These are phyloP conservation scores for Scalesia atractyloides DNA, from an alignment of 129 eudicot species.

Conservation along the genomic window DNA sequence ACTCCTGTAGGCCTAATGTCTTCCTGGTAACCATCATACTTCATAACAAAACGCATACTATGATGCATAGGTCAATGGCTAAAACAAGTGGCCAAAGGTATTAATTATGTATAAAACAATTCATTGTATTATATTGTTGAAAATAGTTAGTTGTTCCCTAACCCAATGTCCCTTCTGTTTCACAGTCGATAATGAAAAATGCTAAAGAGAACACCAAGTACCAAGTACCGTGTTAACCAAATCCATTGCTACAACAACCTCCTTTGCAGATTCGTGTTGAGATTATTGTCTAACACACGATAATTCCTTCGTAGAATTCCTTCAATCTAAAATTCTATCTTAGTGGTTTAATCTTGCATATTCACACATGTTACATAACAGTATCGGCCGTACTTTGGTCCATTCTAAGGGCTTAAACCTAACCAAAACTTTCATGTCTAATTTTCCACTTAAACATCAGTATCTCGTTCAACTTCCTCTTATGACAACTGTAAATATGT, in stretches of 20 bases:
- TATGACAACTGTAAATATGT: background rate
- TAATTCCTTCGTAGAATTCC: background rate
- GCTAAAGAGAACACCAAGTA: background rate
- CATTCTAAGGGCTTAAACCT: background rate
- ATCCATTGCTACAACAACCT: background rate
- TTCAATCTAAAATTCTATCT: background rate
- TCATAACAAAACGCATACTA: background rate
- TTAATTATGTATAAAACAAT: background rate
- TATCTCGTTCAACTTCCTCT: slow-evolving; percentile 7
- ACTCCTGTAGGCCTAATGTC: background rate
- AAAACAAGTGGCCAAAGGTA: background rate
- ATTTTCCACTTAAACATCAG: background rate
- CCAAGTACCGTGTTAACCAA: background rate
- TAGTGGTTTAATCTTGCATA: background rate
- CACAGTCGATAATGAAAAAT: background rate
- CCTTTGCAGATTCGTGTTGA: background rate
- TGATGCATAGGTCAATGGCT: background rate
- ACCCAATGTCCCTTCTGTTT: background rate
- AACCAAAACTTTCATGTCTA: background rate
- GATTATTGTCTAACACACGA: background rate
- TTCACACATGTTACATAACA: background rate
- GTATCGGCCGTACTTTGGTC: background rate
- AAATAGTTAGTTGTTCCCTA: background rate
- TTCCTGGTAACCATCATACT: background rate
- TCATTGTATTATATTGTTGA: background rate